These are phyloP conservation scores for Pythium apleroticum DNA, from an alignment of 352 stramenopile genomes.

Conservation along the genomic window DNA sequence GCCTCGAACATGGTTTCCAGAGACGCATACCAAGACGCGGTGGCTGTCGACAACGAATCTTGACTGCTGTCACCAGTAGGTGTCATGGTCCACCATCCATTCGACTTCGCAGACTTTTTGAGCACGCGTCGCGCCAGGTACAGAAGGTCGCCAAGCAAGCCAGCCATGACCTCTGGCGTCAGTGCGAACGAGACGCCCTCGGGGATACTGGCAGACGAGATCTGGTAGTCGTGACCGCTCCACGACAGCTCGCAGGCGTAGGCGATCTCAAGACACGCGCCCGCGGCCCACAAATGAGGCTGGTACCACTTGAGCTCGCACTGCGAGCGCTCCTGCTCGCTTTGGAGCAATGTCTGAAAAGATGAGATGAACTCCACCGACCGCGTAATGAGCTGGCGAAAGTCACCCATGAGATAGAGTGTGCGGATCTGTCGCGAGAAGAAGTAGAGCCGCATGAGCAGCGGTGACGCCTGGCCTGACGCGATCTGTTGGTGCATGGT, in stretches of 20 bases:
- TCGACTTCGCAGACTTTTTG: slow-evolving; percentile 38
- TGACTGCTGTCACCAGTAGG: neutral
- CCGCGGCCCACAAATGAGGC: slow-evolving; percentile 66
- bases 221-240: slow-evolving; percentile 65
- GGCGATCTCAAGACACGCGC: slow-evolving; percentile 71
- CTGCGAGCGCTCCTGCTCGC: slow-evolving; percentile 21
- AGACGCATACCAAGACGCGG: slow-evolving; percentile 52
- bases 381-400: slow-evolving; percentile 58
- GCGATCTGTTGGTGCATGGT: slow-evolving; percentile 54
- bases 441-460: slow-evolving; percentile 68
- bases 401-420: slow-evolving; percentile 71
- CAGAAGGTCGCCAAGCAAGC: slow-evolving; percentile 61
- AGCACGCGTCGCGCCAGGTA: slow-evolving; percentile 71
- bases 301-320: slow-evolving; percentile 41
- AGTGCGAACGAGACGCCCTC: slow-evolving; percentile 44
- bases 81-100: slow-evolving; percentile 23
- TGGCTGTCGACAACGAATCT: neutral
- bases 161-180: slow-evolving; percentile 60
- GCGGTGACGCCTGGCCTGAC: slow-evolving; percentile 45
- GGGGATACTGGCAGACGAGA: slow-evolving; percentile 47
- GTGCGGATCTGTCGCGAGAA: slow-evolving; percentile 79
- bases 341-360: slow-evolving; percentile 43
- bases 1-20: slow-evolving; percentile 43
- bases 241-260: slow-evolving; percentile 77
- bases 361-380: slow-evolving; percentile 53